Conservation (phyloP, 495 filamentous ascomycete genomes). For the Lichenothelia convexa region DNA sequence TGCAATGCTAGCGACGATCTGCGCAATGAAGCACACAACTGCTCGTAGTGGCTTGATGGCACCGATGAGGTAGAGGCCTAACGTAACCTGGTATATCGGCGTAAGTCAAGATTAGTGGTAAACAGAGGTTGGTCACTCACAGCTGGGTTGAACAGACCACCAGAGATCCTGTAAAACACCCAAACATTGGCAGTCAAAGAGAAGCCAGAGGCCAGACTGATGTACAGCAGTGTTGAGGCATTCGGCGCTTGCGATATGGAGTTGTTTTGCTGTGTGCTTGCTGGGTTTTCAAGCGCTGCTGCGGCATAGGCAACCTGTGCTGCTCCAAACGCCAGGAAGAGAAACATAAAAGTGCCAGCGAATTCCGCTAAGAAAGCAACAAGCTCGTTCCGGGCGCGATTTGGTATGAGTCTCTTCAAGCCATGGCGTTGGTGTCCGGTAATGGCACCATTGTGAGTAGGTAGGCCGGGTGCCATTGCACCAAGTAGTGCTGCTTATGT, state of each 20-base stretch:
- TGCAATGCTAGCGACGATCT: conserved; percentile 40
- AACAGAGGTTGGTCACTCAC: conserved; percentile 21
- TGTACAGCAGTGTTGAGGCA: conserved; percentile 38
- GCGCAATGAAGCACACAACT: conserved; percentile 30
- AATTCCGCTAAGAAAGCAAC: conserved; percentile 1
- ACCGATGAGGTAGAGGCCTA: conserved; percentile 38
- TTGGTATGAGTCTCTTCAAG: background rate
- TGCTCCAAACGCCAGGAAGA: conserved; percentile 17
- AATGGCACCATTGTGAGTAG: background rate
- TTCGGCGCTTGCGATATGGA: conserved; percentile 8
- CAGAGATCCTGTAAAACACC: conserved; percentile 68
- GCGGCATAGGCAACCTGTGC: conserved; percentile 50
- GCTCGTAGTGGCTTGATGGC: conserved; percentile 34
- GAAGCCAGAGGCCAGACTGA: conserved; percentile 54
- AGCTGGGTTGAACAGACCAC: conserved; percentile 69
- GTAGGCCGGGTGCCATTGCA: background rate
- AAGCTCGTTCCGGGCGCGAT: background rate
- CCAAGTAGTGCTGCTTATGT: no score
- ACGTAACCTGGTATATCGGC: conserved; percentile 28
- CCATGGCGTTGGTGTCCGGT: background rate
- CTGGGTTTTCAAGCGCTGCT: conserved; percentile 23
- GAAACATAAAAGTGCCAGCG: conserved; percentile 1
- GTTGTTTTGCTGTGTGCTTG: conserved; percentile 3
- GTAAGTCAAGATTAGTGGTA: conserved; percentile 1
- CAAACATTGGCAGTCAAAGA: conserved; percentile 65